Evolutionary conservation across 257 asterid genomes (phyloP), one percentile per base, ranked within the genome.

Genomic region (Scutellaria baicalensis): DNA sequence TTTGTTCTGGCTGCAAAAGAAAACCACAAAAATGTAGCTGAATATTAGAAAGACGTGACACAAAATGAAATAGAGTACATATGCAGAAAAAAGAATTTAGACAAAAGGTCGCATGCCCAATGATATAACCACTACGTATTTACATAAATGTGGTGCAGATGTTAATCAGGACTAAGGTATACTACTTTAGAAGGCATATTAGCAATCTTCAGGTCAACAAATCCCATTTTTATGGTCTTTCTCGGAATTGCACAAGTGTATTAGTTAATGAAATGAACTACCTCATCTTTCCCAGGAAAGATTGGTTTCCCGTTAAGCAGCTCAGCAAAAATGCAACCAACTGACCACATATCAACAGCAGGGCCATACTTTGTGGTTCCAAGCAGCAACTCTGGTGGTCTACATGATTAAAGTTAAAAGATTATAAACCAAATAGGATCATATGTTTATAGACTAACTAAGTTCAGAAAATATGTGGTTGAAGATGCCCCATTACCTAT

Each of bases 281-380:
- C 97, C 96, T 90, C 97, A 76, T 90, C 92, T 78, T 90, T 90
- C 82, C 94, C 97, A 16, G 97, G 97, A 75, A 90, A 90, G 33
- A 90, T 77, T 72, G 97, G 94, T 77, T 90, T 90, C 58, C 94
- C 94, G 55, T 88, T 83, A 43, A 90, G 84, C 80, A 90, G 96
- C 78, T 90, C 97, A 55, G 97, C 97, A 78, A 90, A 88, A 60
- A 90, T 90, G 86, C 97, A 90, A 76, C 97, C 97, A 42, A 90
- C 97, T 5, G 97, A 90, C 97, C 97, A 90, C 96, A 90, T 84
- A 67, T 90, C 97, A 75, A 90, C 96, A 69, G 96, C 97, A 49
- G 96, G 96, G 68, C 97, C 97, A 55, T 90, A 90, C 69, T 88
- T 90, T 18, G 97, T 90, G 78, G 96, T 75, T 51, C 97, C 97